phyloP scores from a whole-genome alignment of 148 eudicot genomes.

The Rhododendron kiyosumense region DNA sequence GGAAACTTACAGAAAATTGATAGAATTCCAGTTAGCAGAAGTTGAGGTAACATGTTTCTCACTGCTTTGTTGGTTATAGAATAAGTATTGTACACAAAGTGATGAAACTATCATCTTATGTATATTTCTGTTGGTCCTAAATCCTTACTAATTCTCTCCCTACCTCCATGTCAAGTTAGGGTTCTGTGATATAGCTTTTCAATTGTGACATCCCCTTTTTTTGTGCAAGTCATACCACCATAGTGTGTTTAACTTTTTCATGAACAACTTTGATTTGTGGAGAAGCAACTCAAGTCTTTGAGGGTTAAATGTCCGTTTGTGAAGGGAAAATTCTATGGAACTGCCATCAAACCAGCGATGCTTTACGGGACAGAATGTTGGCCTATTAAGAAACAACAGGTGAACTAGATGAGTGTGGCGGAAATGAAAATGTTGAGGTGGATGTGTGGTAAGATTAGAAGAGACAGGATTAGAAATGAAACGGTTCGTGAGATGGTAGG shows the following conservation, averaged over 20 bases:
- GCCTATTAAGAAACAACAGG: too few species aligned
- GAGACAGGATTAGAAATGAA: too few species aligned
- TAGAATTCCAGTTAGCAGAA: conserved; percentile 56
- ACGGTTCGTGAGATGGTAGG: too few species aligned
- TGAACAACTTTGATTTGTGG: not conserved
- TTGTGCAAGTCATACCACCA: not conserved
- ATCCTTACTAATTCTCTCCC: not conserved
- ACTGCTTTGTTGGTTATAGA: not conserved
- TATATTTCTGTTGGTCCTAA: not conserved
- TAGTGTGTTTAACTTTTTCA: not conserved
- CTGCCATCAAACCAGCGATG: too few species aligned
- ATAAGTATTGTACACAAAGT: not conserved
- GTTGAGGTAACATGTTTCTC: conserved; percentile 44
- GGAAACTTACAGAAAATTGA: conserved; percentile 60
- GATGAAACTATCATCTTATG: not conserved
- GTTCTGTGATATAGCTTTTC: not conserved
- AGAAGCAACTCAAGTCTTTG: not conserved
- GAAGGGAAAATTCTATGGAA: too few species aligned
- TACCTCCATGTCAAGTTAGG: not conserved
- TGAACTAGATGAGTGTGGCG: too few species aligned
- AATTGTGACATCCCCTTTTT: not conserved
- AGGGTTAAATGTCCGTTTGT: not conserved
- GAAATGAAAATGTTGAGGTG: too few species aligned
- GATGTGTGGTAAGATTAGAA: too few species aligned
- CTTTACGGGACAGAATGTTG: too few species aligned